A percentile compares a stretch with the other conserved stretches of the same genome.
phyloP scores from a whole-genome alignment of 164 flowering plant genomes.

The Magnolia sinica region DNA sequence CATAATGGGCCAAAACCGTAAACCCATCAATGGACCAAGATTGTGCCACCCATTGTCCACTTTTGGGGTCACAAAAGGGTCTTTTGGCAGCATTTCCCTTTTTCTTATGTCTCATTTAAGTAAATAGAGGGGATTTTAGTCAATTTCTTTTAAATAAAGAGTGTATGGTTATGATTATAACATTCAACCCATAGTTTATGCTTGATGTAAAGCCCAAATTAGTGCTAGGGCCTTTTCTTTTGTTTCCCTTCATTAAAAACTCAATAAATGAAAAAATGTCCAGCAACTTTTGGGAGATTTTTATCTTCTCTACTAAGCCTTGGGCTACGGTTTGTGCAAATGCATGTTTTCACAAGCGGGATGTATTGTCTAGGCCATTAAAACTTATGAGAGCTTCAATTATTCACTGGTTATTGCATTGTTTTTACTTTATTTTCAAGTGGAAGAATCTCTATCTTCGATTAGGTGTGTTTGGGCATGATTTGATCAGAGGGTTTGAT shows the following conservation, averaged over 20 bases:
- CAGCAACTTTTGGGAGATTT: background rate
- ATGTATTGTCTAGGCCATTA: background rate
- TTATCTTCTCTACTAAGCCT: background rate
- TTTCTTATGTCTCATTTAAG: background rate
- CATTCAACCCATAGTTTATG: background rate
- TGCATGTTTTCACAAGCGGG: background rate
- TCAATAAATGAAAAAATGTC: background rate
- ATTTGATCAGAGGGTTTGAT: background rate
- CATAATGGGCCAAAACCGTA: background rate
- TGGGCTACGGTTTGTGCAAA: background rate
- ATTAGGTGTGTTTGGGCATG: background rate
- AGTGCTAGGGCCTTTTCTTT: background rate
- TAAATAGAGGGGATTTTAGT: background rate
- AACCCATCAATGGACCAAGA: background rate
- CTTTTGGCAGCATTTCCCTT: background rate
- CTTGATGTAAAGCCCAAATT: background rate
- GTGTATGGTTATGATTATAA: background rate
- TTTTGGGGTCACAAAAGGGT: background rate
- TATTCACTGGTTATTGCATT: background rate
- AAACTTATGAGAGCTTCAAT: background rate
- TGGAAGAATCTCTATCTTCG: background rate
- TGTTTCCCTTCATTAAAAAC: background rate
- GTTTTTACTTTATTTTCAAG: background rate
- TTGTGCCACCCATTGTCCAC: background rate
- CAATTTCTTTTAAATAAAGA: background rate